phyloP scores from a whole-genome alignment of 805 yeast genomes.

The Schwanniomyces pseudopolymorphus region DNA sequence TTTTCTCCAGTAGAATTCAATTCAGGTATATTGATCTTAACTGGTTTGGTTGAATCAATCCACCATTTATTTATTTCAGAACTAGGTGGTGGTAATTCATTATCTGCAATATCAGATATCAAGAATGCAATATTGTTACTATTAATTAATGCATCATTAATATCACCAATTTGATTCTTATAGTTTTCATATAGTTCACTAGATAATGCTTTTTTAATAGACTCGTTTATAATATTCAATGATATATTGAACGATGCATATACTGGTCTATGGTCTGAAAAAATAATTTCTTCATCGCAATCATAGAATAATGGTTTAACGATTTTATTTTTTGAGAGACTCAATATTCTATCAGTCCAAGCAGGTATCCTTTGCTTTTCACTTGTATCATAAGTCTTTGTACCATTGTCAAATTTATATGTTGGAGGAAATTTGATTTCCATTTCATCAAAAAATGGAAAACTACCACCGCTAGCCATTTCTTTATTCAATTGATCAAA shows the following conservation, averaged over 20 bases:
- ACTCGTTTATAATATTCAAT: slow-evolving; percentile 66
- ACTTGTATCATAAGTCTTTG: slow-evolving; percentile 77
- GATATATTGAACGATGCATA: slow-evolving; percentile 65
- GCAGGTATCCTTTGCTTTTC: slow-evolving; percentile 93
- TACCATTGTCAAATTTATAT: slow-evolving; percentile 86
- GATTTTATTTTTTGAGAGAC: slow-evolving; percentile 52
- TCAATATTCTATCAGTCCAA: slow-evolving; percentile 91
- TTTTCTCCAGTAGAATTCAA: slow-evolving; percentile 23
- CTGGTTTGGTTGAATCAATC: slow-evolving; percentile 75
- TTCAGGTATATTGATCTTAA: slow-evolving; percentile 60
- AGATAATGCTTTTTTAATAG: slow-evolving; percentile 52
- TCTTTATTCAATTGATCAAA: slow-evolving; percentile 80
- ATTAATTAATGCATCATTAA: slow-evolving; percentile 32
- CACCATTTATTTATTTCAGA: slow-evolving; percentile 87
- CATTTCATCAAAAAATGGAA: slow-evolving; percentile 74
- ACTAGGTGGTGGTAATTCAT: slow-evolving; percentile 83
- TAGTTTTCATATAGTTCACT: slow-evolving; percentile 58
- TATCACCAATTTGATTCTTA: slow-evolving; percentile 47
- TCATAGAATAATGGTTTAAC: slow-evolving; percentile 62
- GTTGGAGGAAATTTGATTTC: slow-evolving; percentile 83
- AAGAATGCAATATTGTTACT: slow-evolving; percentile 23
- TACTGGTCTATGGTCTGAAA: slow-evolving; percentile 93
- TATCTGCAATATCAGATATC: slow-evolving; percentile 23
- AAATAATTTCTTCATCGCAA: slow-evolving; percentile 53
- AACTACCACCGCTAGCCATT: slow-evolving; percentile 66